These are phyloP conservation scores for Melocanna baccifera DNA, from an alignment of 176 grass and related monocot species.

Conservation along the genomic window DNA sequence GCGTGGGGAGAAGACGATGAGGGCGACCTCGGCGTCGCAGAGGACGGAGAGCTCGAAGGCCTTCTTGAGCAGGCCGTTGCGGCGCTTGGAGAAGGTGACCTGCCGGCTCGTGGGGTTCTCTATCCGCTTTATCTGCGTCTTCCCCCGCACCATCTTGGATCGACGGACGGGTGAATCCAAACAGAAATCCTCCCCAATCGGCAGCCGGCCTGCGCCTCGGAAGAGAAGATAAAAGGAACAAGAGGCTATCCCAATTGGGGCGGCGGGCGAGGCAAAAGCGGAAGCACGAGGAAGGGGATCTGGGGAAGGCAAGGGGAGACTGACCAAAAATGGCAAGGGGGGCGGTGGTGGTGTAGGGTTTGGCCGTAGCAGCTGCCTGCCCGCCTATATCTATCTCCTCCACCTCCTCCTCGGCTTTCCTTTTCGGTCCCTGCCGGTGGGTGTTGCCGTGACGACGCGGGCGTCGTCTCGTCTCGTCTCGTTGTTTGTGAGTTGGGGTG, in stretches of 20 bases:
- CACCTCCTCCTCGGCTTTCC: constrained; percentile 35
- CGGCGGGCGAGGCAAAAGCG: constrained; percentile 25
- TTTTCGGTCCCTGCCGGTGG: constrained; percentile 36
- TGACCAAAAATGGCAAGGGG: constrained; percentile 56
- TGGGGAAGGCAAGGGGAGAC: constrained; percentile 31
- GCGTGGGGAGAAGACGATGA: constrained; percentile 74
- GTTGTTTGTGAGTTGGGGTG: background rate
- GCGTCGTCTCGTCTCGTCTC: background rate
- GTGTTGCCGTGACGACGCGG: constrained; percentile 27
- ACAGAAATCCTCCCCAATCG: background rate
- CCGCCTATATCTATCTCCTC: rapidly evolving
- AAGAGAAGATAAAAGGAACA: background rate
- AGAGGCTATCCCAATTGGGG: constrained; percentile 35
- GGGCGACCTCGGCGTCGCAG: constrained; percentile 86
- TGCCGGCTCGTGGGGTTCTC: constrained; percentile 73
- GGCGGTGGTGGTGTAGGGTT: constrained; percentile 35
- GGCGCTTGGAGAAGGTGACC: constrained; percentile 95
- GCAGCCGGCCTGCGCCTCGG: background rate
- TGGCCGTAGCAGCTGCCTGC: constrained; percentile 15
- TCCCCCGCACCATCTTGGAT: constrained; percentile 69
- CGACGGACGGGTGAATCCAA: background rate
- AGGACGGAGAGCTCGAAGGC: constrained; percentile 88
- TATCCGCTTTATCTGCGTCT: constrained; percentile 76
- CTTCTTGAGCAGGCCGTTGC: constrained; percentile 88
- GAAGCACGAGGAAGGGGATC: constrained; percentile 37